Base-by-base conservation (phyloP, 2,329 filamentous ascomycete genomes). In the Diaporthe eres region DNA sequence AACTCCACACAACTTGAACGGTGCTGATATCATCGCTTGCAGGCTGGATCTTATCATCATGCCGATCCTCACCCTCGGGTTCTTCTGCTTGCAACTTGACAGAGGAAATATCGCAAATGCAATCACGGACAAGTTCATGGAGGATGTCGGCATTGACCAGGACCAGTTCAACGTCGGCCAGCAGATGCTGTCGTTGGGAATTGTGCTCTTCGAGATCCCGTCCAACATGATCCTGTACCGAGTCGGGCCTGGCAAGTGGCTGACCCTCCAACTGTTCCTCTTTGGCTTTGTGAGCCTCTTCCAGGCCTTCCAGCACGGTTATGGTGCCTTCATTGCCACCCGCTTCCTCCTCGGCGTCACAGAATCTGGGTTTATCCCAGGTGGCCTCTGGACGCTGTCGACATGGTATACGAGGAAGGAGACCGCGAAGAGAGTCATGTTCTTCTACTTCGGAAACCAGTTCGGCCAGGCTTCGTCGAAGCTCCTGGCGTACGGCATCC, bases 151-250 rank as follows among this genome's bases (percentile, higher is more conserved):
- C 19, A 85, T 90, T 72, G 85, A 83, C 1, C 88, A 88, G 49
- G 84, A 87, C 70, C 85, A 90, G 65, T 86, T 90, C 78, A 90
- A 90, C 71, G 78, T 89, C 10, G 88, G 88, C 0, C 85, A 88
- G n/a, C 87, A 88, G 71, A 82, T 90, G 25, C 83, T 89, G 15
- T 87, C 86, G 0, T 84, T 86, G 2, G 88, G 88, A 0, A 89
- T 90, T 60, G 85, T 90, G 12, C 78, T 90, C 6, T 84, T 85
- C 7, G 84, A 88, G 78, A 80, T 82, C 19, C 81, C 81, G 3
- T 79, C 78, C 75, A 82, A 81, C 68, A 60, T 82, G 51, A 72
- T 82, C 4, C 76, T 82, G 1, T 82, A 82, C 68, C 60, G 78
- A 44, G 61, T 81, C 3, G 81, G 85, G 13, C 85, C 85, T 3